Evolutionary conservation across 129 eudicot genomes (phyloP).

Genomic region (Glebionis coronaria): DNA sequence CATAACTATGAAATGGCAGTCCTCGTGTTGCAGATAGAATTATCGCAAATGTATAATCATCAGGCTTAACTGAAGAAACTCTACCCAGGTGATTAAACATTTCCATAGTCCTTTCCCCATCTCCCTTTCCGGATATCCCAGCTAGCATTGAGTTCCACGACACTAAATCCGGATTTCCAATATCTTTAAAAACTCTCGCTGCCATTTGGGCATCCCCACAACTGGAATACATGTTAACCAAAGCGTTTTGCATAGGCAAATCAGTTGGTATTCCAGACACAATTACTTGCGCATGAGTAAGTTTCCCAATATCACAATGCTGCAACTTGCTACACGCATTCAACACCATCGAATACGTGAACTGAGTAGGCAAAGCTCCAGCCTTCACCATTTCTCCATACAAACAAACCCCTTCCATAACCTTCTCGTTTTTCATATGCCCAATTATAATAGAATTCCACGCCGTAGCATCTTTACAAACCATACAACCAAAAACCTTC

Average conservation of each 20-base stretch:
- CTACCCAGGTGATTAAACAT: slow-evolving; percentile 38
- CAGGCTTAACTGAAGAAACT: slow-evolving; percentile 41
- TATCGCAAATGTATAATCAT: slow-evolving; percentile 75
- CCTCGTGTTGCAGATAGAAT: slow-evolving; percentile 52
- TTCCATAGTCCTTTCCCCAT: slow-evolving; percentile 42
- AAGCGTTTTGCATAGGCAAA: slow-evolving; percentile 60
- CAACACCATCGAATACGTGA: slow-evolving; percentile 67
- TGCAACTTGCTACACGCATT: slow-evolving; percentile 61
- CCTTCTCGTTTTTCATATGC: slow-evolving; percentile 47
- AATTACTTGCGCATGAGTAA: slow-evolving; percentile 51
- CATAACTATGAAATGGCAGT: slow-evolving; percentile 43
- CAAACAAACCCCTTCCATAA: slow-evolving; percentile 42
- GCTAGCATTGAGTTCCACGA: slow-evolving; percentile 77
- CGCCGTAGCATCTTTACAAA: slow-evolving; percentile 51
- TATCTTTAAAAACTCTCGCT: slow-evolving; percentile 36
- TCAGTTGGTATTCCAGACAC: slow-evolving; percentile 44
- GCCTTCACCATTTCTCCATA: slow-evolving; percentile 44
- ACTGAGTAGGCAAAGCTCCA: slow-evolving; percentile 40
- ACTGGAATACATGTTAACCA: slow-evolving; percentile 66
- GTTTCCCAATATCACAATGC: slow-evolving; percentile 41
- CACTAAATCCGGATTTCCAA: slow-evolving; percentile 65
- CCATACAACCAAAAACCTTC: slow-evolving; percentile 41
- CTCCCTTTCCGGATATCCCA: slow-evolving; percentile 42
- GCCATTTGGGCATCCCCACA: slow-evolving; percentile 55
- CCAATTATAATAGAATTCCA: slow-evolving; percentile 78